phyloP scores from a whole-genome alignment of 2,329 filamentous ascomycete species.

The Annulohypoxylon truncatum region DNA sequence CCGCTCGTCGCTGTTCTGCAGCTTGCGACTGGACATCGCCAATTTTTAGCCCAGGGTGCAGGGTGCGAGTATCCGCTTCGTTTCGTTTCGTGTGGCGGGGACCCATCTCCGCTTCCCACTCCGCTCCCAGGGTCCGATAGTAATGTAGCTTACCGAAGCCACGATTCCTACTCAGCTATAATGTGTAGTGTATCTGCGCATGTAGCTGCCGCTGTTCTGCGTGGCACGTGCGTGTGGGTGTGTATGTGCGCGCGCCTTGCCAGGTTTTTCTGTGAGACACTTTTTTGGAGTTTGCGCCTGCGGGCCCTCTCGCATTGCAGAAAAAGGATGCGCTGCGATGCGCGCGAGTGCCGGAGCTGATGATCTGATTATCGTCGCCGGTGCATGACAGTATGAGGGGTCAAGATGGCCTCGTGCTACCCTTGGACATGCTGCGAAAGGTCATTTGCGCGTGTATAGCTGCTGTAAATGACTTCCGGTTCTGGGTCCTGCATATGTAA shows the following conservation, averaged over 20 bases:
- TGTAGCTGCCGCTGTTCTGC: neutral
- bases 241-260: neutral
- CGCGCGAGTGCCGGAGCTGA: conserved; percentile 14
- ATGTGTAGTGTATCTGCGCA: too few species aligned
- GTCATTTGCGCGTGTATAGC: neutral
- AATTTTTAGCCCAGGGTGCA: conserved; percentile 18
- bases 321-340: conserved; percentile 1
- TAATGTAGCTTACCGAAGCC: conserved; percentile 3
- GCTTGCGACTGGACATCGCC: neutral
- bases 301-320: neutral
- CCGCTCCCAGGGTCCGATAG: neutral
- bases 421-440: neutral
- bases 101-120: neutral
- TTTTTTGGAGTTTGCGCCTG: neutral
- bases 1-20: neutral
- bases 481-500: neutral
- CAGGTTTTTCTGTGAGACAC: neutral
- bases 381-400: conserved; percentile 24
- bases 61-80: conserved; percentile 13
- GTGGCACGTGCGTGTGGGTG: conserved; percentile 14
- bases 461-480: neutral
- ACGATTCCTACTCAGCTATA: neutral
- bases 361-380: conserved; percentile 36
- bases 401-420: neutral
- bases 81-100: conserved; percentile 35